Conservation (phyloP, 495 filamentous ascomycete species). For the Tuber umbilicatum region DNA sequence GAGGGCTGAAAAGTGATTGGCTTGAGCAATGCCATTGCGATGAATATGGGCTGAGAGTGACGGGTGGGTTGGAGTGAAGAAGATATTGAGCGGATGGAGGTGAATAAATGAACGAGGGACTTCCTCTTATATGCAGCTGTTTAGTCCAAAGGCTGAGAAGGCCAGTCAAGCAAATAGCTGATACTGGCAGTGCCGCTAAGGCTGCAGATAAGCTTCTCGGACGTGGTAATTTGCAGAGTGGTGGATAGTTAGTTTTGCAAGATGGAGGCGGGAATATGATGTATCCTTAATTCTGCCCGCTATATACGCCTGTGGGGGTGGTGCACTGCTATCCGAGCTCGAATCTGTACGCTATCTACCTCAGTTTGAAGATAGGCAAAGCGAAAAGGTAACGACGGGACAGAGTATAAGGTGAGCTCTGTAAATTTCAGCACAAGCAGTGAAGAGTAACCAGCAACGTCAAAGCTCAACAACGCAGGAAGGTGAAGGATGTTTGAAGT, state of each 20-base stretch:
- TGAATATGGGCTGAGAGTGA: conserved; percentile 21
- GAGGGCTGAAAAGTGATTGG: conserved; percentile 35
- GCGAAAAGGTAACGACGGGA: not conserved
- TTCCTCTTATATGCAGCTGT: not conserved
- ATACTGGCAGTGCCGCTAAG: not conserved
- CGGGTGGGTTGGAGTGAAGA: conserved; percentile 21
- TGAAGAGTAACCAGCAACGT: conserved; percentile 15
- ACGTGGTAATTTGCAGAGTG: not conserved
- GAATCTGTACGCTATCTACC: not conserved
- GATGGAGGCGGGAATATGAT: not conserved
- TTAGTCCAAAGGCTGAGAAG: not conserved
- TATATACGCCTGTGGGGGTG: not conserved
- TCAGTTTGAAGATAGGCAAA: not conserved
- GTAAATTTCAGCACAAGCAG: conserved; percentile 14
- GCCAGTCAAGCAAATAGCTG: not conserved
- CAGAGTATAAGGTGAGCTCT: not conserved
- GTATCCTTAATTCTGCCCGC: not conserved
- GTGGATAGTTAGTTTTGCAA: not conserved
- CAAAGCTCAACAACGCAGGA: not conserved
- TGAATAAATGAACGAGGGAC: not conserved
- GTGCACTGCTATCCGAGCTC: not conserved
- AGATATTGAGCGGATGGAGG: conserved; percentile 12
- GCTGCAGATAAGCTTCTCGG: not conserved
- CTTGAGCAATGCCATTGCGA: conserved; percentile 33
- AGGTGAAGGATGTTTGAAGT: not conserved